Evolutionary conservation across 1,139 yeast species (phyloP), one percentile per base, ranked within the genome.

Genomic region (Saccharomycopsis hybrid): DNA sequence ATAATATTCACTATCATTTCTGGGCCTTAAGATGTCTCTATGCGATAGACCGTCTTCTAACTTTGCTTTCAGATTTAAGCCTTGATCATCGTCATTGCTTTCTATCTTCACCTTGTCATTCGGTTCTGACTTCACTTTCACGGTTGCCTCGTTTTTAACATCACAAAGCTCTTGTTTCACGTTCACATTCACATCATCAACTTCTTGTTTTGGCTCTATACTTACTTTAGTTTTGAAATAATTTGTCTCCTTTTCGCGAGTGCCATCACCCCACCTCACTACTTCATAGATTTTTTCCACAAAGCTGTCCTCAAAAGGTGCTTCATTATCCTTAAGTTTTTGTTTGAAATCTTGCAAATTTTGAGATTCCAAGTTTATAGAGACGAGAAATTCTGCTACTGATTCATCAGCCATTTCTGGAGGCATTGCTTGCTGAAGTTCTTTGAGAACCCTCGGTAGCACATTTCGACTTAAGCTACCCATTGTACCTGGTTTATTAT

Each of bases 261-360:
- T 18, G 18, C 18, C 18, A 18, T 18, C 18, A 18, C 18, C 18
- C 18, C 18, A 18, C 18, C 18, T 18, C 3, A 53, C 53, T 31
- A 60, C 44, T 8, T 55, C 50, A 52, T 63, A 63, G 18, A 73
- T 57, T 9, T 63, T 59, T 18, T 62, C 62, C 2, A 80, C 62
- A 54, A 79, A 73, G 2, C 54, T 66, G 3, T 60, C 64, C 0
- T 81, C 74, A 53, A 85, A 77, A 8, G 77, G 84, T 24, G 85
- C 87, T 0, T 88, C 92, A 61, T 82, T 75, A 7, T 72, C 78
- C 13, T 65, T 62, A 48, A 84, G 64, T 24, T 69, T 66, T n/a
- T 62, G 56, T 39, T 64, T 61, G 58, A 82, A 82, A 7, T 63
- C 68, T 3, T 59, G 59, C 27, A 68, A 57, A 13, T 64, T 58